Evolutionary conservation across 2,329 filamentous ascomycete genomes (phyloP).

Genomic region (Colletotrichum tanaceti): DNA sequence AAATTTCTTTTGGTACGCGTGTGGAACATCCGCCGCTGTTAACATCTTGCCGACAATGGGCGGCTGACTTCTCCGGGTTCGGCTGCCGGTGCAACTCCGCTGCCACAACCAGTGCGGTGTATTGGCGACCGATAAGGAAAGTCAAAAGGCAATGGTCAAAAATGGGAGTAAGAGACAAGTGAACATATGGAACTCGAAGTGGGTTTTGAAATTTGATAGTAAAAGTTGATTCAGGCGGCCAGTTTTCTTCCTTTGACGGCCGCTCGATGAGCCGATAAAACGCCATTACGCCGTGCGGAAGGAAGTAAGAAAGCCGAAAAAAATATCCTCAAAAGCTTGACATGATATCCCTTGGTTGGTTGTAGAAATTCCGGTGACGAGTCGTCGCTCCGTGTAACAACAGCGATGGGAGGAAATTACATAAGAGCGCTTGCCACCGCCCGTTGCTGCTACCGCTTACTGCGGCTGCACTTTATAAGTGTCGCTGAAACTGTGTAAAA

Average conservation of each 20-base stretch:
- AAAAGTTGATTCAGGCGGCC: slow-evolving; percentile 20
- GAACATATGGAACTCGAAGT: too few relatives aligned
- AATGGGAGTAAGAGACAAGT: too few relatives aligned
- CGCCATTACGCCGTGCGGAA: slow-evolving; percentile 40
- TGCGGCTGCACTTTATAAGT: slow-evolving; percentile 17
- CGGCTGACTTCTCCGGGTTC: slow-evolving; percentile 16
- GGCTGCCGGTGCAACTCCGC: slow-evolving; percentile 14
- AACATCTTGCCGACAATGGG: slow-evolving; percentile 29
- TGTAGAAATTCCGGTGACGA: slow-evolving; percentile 9
- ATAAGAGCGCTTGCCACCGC: slow-evolving; percentile 19
- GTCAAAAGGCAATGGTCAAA: too few relatives aligned
- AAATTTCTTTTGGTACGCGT: too few relatives aligned
- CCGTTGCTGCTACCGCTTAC: slow-evolving; percentile 3
- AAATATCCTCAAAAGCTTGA: slow-evolving; percentile 33
- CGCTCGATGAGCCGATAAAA: slow-evolving; percentile 22
- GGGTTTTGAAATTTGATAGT: too few relatives aligned
- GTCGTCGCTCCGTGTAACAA: slow-evolving; percentile 12
- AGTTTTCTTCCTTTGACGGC: slow-evolving; percentile 19
- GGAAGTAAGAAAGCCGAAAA: slow-evolving; percentile 21
- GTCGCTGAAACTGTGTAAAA: slow-evolving; percentile 26
- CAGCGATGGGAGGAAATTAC: slow-evolving; percentile 11
- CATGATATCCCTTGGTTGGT: slow-evolving; percentile 32
- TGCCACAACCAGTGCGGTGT: background rate
- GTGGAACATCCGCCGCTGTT: slow-evolving; percentile 29
- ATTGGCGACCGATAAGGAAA: too few relatives aligned